Base-by-base conservation (phyloP, 441 rosid genomes). In the Populus trichocarpa region DNA sequence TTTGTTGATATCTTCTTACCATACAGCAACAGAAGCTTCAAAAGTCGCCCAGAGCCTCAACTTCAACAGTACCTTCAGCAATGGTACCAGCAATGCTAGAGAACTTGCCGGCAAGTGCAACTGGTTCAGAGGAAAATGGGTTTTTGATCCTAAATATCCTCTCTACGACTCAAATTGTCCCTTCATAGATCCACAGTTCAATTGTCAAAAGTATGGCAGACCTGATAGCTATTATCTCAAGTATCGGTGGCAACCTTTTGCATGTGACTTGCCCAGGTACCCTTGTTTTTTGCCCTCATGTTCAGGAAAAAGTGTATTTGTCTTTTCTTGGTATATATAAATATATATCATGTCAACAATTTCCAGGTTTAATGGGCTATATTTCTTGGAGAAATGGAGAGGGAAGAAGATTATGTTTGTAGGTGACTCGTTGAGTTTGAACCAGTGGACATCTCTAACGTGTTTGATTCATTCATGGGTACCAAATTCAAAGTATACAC, bases 241-340 rank as follows among this genome's bases (percentile, higher is more conserved):
- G 69, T 94, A 89, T 76, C 81, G 97, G 64, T 96, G 99, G 98
- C 97, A 94, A 74, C 99, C 98, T 20, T 90, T 77, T 81, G 84
- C 83, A 18, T 96, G 99, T 75, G 83, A 69, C 84, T 84, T 90
- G 22, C 98, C 97, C 57, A 90, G 92, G 99, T 93, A 68, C 69
- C 11, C 10, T 22, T 6, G 13, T 20, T 12, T 33, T 42, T 14
- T 67, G 0, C 2, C 16, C 10, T 12, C 4, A 14, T 38, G 12
- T 66, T 42, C 12, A n/a, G 13, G 30, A 53, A 28, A 14, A 9
- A 6, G 67, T 35, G 20, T 28, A 26, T 30, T 6, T 46, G 78
- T 30, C 3, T 30, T 30, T 30, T 30, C 32, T 30, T 32, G 63
- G 14, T 2, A 0, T 8, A 30, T 30, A 30, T 30, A 30, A 28